These are phyloP conservation scores for Fraxinus baroniana DNA, from an alignment of 305 asterid genomes.

Conservation along the genomic window DNA sequence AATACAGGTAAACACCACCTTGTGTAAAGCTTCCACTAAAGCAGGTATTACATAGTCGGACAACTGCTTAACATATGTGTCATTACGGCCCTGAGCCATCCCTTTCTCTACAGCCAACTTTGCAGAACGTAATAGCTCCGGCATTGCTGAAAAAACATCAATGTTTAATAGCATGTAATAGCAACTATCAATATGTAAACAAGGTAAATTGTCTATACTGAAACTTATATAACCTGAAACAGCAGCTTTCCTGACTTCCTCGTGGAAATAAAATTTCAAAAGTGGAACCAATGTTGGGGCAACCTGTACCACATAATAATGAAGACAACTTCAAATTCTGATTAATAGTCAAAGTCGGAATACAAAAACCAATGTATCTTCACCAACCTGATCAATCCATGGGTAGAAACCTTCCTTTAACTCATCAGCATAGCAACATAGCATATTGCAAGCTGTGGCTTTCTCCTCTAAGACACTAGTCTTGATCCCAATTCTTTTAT, in stretches of 20 bases:
- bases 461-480: constrained; percentile 96
- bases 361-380: constrained; percentile 10
- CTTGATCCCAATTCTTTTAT: constrained; percentile 91
- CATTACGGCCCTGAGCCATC: constrained; percentile 87
- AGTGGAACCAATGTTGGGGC: constrained; percentile 94
- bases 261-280: constrained; percentile 93
- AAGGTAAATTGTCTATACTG: not conserved
- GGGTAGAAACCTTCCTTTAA: constrained; percentile 95
- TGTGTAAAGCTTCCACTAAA: constrained; percentile 91
- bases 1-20: constrained; percentile 44
- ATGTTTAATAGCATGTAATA: constrained; percentile 8
- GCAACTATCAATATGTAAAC: constrained; percentile 11
- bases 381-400: constrained; percentile 94
- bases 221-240: constrained; percentile 63
- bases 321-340: not conserved
- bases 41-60: constrained; percentile 89
- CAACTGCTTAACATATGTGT: constrained; percentile 82
- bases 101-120: constrained; percentile 95
- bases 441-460: constrained; percentile 98
- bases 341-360: constrained; percentile 7
- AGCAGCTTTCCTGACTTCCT: constrained; percentile 97
- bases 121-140: constrained; percentile 90
- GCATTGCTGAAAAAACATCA: constrained; percentile 67
- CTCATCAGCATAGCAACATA: constrained; percentile 97
- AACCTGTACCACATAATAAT: constrained; percentile 51